Evolutionary conservation across 495 filamentous ascomycete genomes (phyloP).

Genomic region (Patellaria atrata): DNA sequence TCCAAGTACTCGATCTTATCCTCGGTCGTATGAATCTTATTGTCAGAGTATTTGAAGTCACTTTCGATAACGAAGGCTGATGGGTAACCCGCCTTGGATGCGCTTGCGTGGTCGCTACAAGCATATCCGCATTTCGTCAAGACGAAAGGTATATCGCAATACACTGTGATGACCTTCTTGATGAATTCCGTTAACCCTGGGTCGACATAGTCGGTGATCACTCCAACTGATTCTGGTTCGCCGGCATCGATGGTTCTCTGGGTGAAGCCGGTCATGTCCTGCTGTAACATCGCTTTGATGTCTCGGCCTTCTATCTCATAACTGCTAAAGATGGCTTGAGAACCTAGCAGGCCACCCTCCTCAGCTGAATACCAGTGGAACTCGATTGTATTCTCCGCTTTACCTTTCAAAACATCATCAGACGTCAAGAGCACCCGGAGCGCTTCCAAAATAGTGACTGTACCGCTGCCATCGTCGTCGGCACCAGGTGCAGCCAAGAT

Average conservation of each 20-base stretch:
- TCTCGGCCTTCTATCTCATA: constrained; percentile 65
- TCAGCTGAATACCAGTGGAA: constrained; percentile 95
- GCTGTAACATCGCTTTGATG: constrained; percentile 95
- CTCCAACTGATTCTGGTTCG: constrained; percentile 70
- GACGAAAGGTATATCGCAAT: constrained; percentile 69
- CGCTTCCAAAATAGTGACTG: constrained; percentile 64
- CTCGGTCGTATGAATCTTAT: constrained; percentile 81
- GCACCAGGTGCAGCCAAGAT: constrained; percentile 64
- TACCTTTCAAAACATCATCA: constrained; percentile 38
- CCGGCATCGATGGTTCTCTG: constrained; percentile 73
- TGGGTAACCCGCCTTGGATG: constrained; percentile 88
- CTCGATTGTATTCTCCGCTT: constrained; percentile 67
- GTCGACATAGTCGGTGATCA: constrained; percentile 90
- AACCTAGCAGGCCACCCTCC: constrained; percentile 67
- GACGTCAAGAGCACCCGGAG: constrained; percentile 46
- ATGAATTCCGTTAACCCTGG: constrained; percentile 74
- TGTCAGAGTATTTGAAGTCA: constrained; percentile 68
- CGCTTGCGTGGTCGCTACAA: constrained; percentile 94
- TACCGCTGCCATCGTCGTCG: constrained; percentile 64
- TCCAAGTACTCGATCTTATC: constrained; percentile 78
- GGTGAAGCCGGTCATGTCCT: constrained; percentile 95
- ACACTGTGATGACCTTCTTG: constrained; percentile 74
- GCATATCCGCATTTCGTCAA: constrained; percentile 95
- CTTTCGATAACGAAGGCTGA: constrained; percentile 93
- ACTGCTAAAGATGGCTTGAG: constrained; percentile 68